Evolutionary conservation across 1,284 basidiomycete species (phyloP).

Genomic region (Schizophyllum amplum): DNA sequence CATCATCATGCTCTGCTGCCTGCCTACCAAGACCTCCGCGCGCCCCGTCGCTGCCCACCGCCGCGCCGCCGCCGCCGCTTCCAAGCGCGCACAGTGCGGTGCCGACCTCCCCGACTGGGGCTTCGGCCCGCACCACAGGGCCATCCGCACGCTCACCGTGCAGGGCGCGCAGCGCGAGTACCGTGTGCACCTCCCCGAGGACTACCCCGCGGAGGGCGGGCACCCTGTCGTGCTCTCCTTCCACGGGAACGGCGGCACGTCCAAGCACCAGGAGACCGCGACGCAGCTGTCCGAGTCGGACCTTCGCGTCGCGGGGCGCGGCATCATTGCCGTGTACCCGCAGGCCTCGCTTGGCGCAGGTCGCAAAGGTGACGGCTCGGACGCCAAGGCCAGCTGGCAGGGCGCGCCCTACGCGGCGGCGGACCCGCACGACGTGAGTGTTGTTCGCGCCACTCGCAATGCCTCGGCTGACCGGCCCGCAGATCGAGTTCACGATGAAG

Average conservation of each 20-base stretch:
- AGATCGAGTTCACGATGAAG: constrained; percentile 6
- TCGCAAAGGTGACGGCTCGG: constrained; percentile 9
- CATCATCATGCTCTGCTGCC: background rate
- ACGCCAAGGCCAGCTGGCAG: constrained; percentile 10
- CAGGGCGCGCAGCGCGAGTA: constrained; percentile 5
- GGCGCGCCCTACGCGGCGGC: constrained; percentile 11
- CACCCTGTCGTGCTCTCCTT: constrained; percentile 8
- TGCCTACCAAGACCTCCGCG: background rate
- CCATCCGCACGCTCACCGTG: background rate
- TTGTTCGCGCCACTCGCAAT: background rate
- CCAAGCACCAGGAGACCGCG: constrained; percentile 1
- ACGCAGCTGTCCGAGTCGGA: constrained; percentile 6
- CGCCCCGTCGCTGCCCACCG: background rate
- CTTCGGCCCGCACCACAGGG: background rate
- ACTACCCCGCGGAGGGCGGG: constrained; percentile 2
- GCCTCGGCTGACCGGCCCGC: background rate
- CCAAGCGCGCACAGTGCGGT: background rate
- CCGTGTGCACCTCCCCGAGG: constrained; percentile 9
- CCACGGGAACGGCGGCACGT: constrained; percentile 7
- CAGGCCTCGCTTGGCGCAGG: constrained; percentile 12
- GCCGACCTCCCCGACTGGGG: background rate
- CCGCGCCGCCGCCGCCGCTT: too few relatives aligned
- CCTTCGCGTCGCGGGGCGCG: constrained; percentile 1
- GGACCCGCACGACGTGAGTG: constrained; percentile 11
- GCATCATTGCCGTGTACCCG: constrained; percentile 15